Conservation (phyloP, 148 eudicot genomes). For the Rhododendron vialii region DNA sequence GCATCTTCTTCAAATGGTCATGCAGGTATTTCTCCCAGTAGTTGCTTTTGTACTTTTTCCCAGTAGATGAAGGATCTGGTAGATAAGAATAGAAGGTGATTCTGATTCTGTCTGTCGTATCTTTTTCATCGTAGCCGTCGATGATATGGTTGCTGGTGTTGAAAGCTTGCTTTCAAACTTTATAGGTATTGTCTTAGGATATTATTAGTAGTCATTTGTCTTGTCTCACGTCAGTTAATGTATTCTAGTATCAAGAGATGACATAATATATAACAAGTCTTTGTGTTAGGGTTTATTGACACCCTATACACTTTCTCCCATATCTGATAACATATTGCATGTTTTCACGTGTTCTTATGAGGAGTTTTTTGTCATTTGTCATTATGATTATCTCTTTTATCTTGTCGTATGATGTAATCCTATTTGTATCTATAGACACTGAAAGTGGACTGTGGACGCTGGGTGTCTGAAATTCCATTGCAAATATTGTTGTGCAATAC, state of each 20-base stretch:
- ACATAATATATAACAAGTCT: no score
- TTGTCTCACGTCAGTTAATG: no score
- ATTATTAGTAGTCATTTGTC: no score
- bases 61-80: not conserved
- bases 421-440: not conserved
- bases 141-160: not conserved
- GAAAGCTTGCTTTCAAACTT: not conserved
- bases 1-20: slow-evolving; percentile 97
- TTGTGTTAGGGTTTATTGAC: no score
- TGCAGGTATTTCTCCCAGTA: slow-evolving; percentile 62
- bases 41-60: not conserved
- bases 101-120: not conserved
- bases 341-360: not conserved
- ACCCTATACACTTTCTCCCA: no score
- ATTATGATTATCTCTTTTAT: not conserved
- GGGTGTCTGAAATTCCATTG: not conserved
- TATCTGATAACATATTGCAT: no score
- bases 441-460: not conserved
- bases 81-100: not conserved
- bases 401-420: not conserved
- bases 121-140: not conserved
- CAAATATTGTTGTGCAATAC: not conserved
- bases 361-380: not conserved
- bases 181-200: not conserved
- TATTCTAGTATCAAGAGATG: no score